Evolutionary conservation across 1,139 yeast species (phyloP), one percentile per base, ranked within the genome.

Genomic region (Suhomyces yuchorum): DNA sequence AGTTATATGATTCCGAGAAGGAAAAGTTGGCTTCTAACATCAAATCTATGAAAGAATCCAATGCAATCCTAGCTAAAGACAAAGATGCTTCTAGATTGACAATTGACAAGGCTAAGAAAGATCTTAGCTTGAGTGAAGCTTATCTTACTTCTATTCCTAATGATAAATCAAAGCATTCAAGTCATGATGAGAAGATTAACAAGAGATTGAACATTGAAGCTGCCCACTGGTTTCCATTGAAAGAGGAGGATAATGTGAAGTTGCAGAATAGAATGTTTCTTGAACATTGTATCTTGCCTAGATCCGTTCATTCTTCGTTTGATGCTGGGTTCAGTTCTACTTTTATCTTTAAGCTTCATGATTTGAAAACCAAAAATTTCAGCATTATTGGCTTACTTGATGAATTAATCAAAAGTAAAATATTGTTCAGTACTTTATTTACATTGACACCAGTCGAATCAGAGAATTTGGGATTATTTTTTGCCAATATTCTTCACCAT

Each of bases 391-490:
- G 55, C 1, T 56, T 84, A 1, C 66, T 86, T 44, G 75, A 81
- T 44, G 65, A 66, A 35, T 67, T 90, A 34, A 75, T 90, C 48
- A 65, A 71, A 1, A 71, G 72, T 5, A 71, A 77, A 4, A 67
- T 85, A 14, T 63, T 87, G 23, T 77, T 77, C 50, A 81, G 85
- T 2, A 77, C 89, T 0, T 62, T 91, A 17, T 85, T 81, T 57
- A 82, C 95, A 1, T 79, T 84, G 44, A 87, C 97, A 0, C 79
- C 90, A 1, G 66, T 77, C 7, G 97, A 92, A 61, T 84, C 96
- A 0, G 96, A 91, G 59, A 87, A 88, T 61, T 63, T 90, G 39
- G 97, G 97, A 1, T 66, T 89, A 20, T 91, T 92, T 57, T 79
- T 83, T 57, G 75, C 82, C 12, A 83, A 81, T 38, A 54, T 87